Percentiles rank a stretch among this genome's conserved stretches.
Conservation (phyloP, 345 rosid species). For the Lepidium africanum region DNA sequence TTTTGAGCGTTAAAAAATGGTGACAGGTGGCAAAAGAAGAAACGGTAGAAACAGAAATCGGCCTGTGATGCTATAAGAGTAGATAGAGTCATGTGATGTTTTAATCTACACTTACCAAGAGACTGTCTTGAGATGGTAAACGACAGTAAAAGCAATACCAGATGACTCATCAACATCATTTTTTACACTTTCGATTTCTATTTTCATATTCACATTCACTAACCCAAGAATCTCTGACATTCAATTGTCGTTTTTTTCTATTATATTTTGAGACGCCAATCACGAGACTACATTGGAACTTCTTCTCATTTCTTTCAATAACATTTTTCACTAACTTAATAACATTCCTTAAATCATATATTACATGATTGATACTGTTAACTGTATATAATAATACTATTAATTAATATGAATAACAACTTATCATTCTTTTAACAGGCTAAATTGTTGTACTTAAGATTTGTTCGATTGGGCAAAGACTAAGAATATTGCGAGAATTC, state of each 20-base stretch:
- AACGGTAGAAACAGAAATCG: conserved; percentile 3
- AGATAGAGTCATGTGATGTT: conserved; percentile 11
- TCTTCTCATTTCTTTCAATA: background rate
- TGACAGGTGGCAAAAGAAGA: conserved; percentile 20
- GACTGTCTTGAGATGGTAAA: conserved; percentile 24
- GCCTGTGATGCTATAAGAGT: conserved; percentile 4
- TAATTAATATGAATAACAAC: too few relatives aligned
- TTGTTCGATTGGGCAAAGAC: too few relatives aligned
- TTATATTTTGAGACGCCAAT: background rate
- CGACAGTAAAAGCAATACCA: conserved; percentile 14
- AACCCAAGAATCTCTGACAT: background rate
- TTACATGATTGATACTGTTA: background rate
- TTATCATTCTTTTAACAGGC: too few relatives aligned
- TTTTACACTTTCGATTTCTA: background rate
- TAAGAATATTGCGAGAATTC: too few relatives aligned
- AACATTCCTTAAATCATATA: background rate
- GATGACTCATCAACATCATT: conserved; percentile 12
- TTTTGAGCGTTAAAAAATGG: background rate
- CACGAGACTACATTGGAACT: conserved; percentile 9
- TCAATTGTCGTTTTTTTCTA: background rate
- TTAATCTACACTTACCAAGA: conserved; percentile 11
- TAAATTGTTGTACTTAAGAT: too few relatives aligned
- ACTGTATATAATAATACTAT: too few relatives aligned
- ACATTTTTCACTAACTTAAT: background rate
- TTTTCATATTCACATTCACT: background rate